phyloP scores from a whole-genome alignment of 1,284 basidiomycete genomes.

The Irpex lacteus region DNA sequence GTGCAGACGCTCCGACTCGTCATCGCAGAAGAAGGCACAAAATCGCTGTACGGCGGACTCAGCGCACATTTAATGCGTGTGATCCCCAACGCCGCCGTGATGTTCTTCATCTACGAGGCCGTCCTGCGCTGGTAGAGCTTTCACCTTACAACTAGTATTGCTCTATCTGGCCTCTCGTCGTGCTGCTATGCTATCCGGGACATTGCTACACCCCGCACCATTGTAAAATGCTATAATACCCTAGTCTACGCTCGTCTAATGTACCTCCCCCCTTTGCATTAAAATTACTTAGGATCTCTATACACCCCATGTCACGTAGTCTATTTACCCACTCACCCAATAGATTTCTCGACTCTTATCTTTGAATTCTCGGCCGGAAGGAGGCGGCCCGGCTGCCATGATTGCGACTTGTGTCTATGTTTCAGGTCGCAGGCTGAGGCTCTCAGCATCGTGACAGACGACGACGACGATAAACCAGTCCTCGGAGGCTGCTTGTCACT shows the following conservation, averaged over 20 bases:
- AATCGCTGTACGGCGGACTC: conserved; percentile 88
- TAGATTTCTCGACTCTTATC: not conserved
- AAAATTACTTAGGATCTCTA: not conserved
- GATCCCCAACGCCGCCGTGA: conserved; percentile 95
- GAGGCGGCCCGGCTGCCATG: not conserved
- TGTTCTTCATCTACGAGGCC: conserved; percentile 88
- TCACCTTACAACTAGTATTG: not conserved
- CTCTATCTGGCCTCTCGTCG: not conserved
- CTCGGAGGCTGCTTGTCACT: too few species aligned
- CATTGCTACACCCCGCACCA: not conserved
- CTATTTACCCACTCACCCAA: not conserved
- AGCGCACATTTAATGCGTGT: conserved; percentile 96
- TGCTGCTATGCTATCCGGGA: not conserved
- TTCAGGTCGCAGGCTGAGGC: too few species aligned
- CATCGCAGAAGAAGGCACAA: conserved; percentile 86
- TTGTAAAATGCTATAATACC: conserved; percentile 6
- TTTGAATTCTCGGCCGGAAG: too few species aligned
- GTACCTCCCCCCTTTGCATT: not conserved
- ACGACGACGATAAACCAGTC: too few species aligned
- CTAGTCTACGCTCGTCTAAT: not conserved
- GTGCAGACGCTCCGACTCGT: conserved; percentile 84
- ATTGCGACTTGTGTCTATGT: too few species aligned
- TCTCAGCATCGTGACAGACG: too few species aligned
- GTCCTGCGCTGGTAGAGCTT: conserved; percentile 53
- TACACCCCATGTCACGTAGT: not conserved